Conservation (phyloP, 2,329 filamentous ascomycete genomes). For the Fusarium annulatum region DNA sequence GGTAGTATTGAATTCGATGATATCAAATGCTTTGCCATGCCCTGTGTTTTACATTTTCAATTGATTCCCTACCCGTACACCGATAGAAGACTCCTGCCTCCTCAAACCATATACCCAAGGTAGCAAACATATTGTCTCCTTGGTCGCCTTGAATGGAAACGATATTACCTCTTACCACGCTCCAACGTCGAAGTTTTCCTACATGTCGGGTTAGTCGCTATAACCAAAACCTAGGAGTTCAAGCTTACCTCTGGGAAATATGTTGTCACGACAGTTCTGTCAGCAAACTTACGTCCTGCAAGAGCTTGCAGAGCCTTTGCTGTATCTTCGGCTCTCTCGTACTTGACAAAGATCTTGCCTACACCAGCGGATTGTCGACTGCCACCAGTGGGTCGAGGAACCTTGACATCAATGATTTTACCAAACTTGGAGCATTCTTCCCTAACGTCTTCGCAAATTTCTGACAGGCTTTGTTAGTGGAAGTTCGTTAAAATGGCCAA, state of each 20-base stretch:
- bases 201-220: slow-evolving; percentile 47
- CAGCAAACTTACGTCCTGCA: slow-evolving; percentile 94
- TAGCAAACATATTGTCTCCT: background rate
- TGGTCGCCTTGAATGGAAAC: slow-evolving; percentile 1
- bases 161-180: slow-evolving; percentile 73
- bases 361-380: slow-evolving; percentile 88
- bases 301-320: slow-evolving; percentile 88
- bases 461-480: slow-evolving; percentile 62
- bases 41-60: slow-evolving; percentile 47
- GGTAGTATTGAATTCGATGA: slow-evolving; percentile 20
- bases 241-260: slow-evolving; percentile 88
- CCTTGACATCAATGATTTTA: slow-evolving; percentile 85
- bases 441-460: slow-evolving; percentile 94
- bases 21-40: slow-evolving; percentile 34
- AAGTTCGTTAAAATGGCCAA: background rate
- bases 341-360: slow-evolving; percentile 98
- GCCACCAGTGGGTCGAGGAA: slow-evolving; percentile 86
- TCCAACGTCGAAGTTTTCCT: slow-evolving; percentile 94
- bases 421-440: slow-evolving; percentile 97
- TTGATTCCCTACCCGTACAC: slow-evolving; percentile 38
- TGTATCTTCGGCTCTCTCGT: slow-evolving; percentile 79
- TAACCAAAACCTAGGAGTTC: background rate
- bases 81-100: slow-evolving; percentile 37
- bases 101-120: slow-evolving; percentile 35
- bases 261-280: slow-evolving; percentile 94